These are phyloP conservation scores for Clavariopsis aquatica DNA, from an alignment of 495 filamentous ascomycete species.

Conservation along the genomic window DNA sequence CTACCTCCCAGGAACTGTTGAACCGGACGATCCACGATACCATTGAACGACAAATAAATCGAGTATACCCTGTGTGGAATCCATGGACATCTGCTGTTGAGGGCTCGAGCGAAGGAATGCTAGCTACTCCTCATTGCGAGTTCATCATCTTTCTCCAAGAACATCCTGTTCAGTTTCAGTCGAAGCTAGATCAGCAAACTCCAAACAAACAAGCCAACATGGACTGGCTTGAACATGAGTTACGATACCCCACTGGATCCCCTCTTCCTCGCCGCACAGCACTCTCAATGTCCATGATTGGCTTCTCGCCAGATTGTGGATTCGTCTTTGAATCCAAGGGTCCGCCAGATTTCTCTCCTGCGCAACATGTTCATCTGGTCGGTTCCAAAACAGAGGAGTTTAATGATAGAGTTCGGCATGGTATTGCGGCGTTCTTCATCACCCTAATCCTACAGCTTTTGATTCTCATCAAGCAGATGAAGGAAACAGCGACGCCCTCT, in stretches of 20 bases:
- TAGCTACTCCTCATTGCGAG: conserved; percentile 75
- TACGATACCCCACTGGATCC: conserved; percentile 82
- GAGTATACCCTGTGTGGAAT: conserved; percentile 47
- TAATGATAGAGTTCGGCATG: conserved; percentile 63
- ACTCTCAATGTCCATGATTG: conserved; percentile 77
- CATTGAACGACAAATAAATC: conserved; percentile 62
- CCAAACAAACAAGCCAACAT: conserved; percentile 49
- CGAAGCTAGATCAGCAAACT: conserved; percentile 31
- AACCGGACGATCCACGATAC: conserved; percentile 68
- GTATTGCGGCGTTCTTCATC: conserved; percentile 65
- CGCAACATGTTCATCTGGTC: conserved; percentile 65
- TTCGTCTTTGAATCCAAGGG: conserved; percentile 89
- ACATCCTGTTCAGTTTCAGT: conserved; percentile 54
- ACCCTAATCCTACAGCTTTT: conserved; percentile 69
- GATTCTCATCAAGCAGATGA: conserved; percentile 80
- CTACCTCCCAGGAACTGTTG: conserved; percentile 65
- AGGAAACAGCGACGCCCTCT: conserved; percentile 90
- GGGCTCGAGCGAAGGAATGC: conserved; percentile 57
- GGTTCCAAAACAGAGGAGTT: conserved; percentile 80
- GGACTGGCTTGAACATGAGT: conserved; percentile 75
- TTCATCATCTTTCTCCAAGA: conserved; percentile 86
- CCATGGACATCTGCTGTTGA: conserved; percentile 64
- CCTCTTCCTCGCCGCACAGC: conserved; percentile 65
- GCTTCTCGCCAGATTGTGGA: conserved; percentile 93
- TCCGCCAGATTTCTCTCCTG: conserved; percentile 66